phyloP scores from a whole-genome alignment of 371 early-diverging fungal species.

The Sporodiniella umbellata region DNA sequence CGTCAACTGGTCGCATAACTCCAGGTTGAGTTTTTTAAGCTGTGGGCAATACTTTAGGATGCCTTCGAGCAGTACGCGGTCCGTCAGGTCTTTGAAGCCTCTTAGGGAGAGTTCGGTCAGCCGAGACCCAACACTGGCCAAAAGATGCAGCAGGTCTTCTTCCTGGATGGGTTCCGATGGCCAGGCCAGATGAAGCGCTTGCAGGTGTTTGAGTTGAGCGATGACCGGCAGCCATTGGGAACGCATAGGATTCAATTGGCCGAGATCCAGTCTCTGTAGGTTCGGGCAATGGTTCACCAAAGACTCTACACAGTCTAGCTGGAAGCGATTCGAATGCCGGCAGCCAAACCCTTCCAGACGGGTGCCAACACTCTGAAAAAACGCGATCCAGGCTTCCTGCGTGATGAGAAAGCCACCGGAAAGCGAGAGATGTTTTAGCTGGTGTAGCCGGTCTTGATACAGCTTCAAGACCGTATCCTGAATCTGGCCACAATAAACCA shows the following conservation, averaged over 20 bases:
- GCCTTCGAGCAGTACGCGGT: constrained; percentile 54
- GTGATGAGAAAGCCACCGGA: constrained; percentile 75
- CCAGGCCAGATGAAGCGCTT: constrained; percentile 47
- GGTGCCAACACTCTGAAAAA: constrained; percentile 52
- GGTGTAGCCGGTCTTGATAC: constrained; percentile 44
- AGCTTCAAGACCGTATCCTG: constrained; percentile 47
- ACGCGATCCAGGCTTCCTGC: constrained; percentile 53
- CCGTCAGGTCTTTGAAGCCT: constrained; percentile 48
- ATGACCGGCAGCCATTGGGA: constrained; percentile 50
- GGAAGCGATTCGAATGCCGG: constrained; percentile 62
- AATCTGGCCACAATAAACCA: constrained; percentile 80
- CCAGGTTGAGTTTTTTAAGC: constrained; percentile 53
- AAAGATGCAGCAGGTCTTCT: constrained; percentile 4
- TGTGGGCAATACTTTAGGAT: constrained; percentile 51
- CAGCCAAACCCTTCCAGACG: constrained; percentile 59
- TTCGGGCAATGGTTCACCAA: constrained; percentile 54
- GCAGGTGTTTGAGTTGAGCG: constrained; percentile 30
- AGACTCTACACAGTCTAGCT: constrained; percentile 41
- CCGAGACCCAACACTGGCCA: constrained; percentile 7
- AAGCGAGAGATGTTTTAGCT: constrained; percentile 57
- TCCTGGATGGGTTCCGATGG: constrained; percentile 24
- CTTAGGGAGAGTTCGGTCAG: constrained; percentile 56
- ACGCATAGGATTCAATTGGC: constrained; percentile 48
- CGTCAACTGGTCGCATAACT: constrained; percentile 55
- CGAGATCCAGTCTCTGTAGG: constrained; percentile 56